phyloP scores from a whole-genome alignment of 2,329 filamentous ascomycete genomes.

The Ascochyta fabae region DNA sequence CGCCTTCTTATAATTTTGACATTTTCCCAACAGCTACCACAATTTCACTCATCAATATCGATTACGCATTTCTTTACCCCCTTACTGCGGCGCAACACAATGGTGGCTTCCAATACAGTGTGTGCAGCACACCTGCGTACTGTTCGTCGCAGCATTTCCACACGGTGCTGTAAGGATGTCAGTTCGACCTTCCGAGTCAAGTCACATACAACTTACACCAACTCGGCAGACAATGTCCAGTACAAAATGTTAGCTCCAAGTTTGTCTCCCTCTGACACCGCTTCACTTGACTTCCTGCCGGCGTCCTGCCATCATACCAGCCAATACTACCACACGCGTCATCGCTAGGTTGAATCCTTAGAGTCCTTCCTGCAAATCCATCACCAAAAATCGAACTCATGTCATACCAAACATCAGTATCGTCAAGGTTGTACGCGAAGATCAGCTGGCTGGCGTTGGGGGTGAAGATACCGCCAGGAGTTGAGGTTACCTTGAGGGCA shows the following conservation, averaged over 20 bases:
- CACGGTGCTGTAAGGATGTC: constrained; percentile 14
- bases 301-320: constrained; percentile 33
- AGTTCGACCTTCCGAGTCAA: not conserved
- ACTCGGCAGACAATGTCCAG: constrained; percentile 37
- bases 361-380: constrained; percentile 31
- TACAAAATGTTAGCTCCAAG: constrained; percentile 39
- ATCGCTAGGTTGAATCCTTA: constrained; percentile 35
- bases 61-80: too few relatives aligned
- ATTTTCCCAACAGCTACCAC: too few relatives aligned
- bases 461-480: constrained; percentile 31
- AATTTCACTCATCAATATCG: too few relatives aligned
- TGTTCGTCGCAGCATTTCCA: constrained; percentile 21
- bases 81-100: constrained; percentile 21
- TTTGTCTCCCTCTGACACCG: constrained; percentile 30
- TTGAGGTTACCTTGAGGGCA: constrained; percentile 31
- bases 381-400: constrained; percentile 39
- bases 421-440: constrained; percentile 39
- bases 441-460: constrained; percentile 38
- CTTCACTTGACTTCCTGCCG: constrained; percentile 32
- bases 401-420: constrained; percentile 35
- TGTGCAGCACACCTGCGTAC: constrained; percentile 25
- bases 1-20: too few relatives aligned
- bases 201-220: constrained; percentile 32
- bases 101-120: constrained; percentile 36
- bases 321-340: constrained; percentile 30